Conservation (phyloP, 768 basidiomycete species). For the Lactifluus hygrophoroides region DNA sequence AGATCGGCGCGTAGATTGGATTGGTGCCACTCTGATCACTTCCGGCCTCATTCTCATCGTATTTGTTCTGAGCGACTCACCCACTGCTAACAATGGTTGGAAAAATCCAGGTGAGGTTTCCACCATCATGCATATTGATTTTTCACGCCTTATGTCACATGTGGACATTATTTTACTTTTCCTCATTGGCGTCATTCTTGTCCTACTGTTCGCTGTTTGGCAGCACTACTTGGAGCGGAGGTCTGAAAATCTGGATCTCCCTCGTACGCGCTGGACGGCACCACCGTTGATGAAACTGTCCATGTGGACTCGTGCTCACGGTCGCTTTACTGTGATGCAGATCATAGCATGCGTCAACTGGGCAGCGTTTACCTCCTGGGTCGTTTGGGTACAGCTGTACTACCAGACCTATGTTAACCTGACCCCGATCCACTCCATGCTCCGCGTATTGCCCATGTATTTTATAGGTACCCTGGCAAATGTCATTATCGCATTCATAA, state of each 20-base stretch:
- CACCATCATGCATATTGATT: not conserved
- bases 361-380: conserved; percentile 48
- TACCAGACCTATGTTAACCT: conserved; percentile 58
- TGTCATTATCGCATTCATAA: conserved; percentile 50
- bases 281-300: conserved; percentile 60
- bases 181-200: conserved; percentile 48
- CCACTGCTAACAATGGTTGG: conserved; percentile 52
- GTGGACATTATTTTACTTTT: conserved; percentile 67
- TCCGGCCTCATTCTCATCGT: conserved; percentile 59
- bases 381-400: conserved; percentile 55
- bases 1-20: conserved; percentile 58
- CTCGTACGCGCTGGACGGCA: conserved; percentile 29
- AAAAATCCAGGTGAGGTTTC: conserved; percentile 39
- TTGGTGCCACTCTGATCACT: conserved; percentile 61
- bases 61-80: conserved; percentile 65
- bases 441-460: conserved; percentile 65
- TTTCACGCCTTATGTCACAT: conserved; percentile 18
- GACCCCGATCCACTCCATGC: conserved; percentile 49
- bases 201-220: conserved; percentile 55
- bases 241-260: conserved; percentile 15
- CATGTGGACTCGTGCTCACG: conserved; percentile 54
- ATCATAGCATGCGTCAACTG: conserved; percentile 54
- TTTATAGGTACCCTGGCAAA: conserved; percentile 58
- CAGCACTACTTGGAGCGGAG: conserved; percentile 48
- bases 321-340: conserved; percentile 54